Conservation (phyloP, 306 rosid species). For the Cicer bijugum region DNA sequence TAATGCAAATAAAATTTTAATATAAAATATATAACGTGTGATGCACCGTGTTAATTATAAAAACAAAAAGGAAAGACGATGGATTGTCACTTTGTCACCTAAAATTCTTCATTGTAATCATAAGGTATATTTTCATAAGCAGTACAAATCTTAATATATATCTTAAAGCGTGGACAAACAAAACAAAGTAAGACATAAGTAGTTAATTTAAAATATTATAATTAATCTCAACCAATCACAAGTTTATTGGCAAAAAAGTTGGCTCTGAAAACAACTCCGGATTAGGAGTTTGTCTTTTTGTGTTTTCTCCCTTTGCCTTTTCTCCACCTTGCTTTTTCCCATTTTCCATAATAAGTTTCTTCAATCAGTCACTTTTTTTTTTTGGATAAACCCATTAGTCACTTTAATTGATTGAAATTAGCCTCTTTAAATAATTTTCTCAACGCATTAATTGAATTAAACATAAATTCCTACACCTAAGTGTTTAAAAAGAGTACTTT, state of each 20-base stretch:
- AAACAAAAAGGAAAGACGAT: slow-evolving; percentile 30
- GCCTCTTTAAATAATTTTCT: neutral
- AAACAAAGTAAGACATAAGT: slow-evolving; percentile 43
- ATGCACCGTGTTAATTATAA: slow-evolving; percentile 16
- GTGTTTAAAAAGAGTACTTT: neutral
- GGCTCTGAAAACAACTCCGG: slow-evolving; percentile 52
- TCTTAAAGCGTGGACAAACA: slow-evolving; percentile 48
- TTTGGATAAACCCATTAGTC: neutral
- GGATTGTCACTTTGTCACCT: slow-evolving; percentile 35
- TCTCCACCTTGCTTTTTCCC: slow-evolving; percentile 10
- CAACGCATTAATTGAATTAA: slow-evolving; percentile 19
- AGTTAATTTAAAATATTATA: slow-evolving; percentile 41
- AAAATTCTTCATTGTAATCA: slow-evolving; percentile 48
- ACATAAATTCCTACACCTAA: neutral
- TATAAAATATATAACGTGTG: slow-evolving; percentile 17
- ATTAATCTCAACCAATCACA: slow-evolving; percentile 32
- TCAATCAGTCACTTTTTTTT: slow-evolving; percentile 25
- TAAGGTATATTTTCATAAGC: slow-evolving; percentile 44
- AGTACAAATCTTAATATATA: slow-evolving; percentile 39
- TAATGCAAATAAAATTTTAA: no score
- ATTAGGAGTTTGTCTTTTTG: slow-evolving; percentile 55
- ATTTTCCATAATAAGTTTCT: slow-evolving; percentile 43
- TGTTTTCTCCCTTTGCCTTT: slow-evolving; percentile 42
- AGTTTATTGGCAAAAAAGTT: slow-evolving; percentile 50
- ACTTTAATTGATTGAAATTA: slow-evolving; percentile 21